Base-by-base conservation (phyloP, 495 filamentous ascomycete species). In the Penicillium lividum region DNA sequence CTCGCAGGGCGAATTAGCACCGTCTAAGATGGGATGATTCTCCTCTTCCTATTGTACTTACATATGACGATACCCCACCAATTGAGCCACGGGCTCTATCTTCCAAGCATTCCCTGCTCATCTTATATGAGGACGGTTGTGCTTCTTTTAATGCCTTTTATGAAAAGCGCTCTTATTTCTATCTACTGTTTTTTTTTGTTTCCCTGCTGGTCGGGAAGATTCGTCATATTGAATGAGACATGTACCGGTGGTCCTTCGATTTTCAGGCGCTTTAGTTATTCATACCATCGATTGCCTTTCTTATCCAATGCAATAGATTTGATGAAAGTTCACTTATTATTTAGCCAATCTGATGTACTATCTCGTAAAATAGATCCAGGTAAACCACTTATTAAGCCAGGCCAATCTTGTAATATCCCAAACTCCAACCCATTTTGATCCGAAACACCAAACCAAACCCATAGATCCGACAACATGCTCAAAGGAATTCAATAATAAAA, bases 1-100 rank as follows among this genome's bases (percentile, higher is more conserved):
- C 73, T 56, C 68, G 74, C 3, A 59, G 74, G 11, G 8, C n/a
- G 45, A 27, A 45, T 22, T 53, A 27, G 11, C 40, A 27, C 22
- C 7, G 30, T 44, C 25, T n/a, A 6, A 46, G 28, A 8, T 44
- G 36, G 42, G 10, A 30, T 40, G 34, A 8, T 10, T 10, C 31
- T 51, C 36, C 22, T 15, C 6, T 11, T 0, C 27, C 28, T 0
- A 7, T 8, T 49, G 46, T 49, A 49, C 11, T 46, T 49, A 31
- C 47, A 56, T 55, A 56, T 61, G 22, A 22, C 22, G 59, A 65
- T 65, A 65, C 59, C 62, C 58, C 15, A 18, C 10, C 36, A 8
- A n/a, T 9, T 9, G 13, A 40, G 10, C 38, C 3, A 40, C 38
- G 13, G 38, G 38, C 38, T 40, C 38, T n/a, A 15, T 40, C 13